Percentiles rank a stretch among this genome's conserved stretches.
phyloP scores from a whole-genome alignment of 768 basidiomycete species.

The Lactarius indigo region DNA sequence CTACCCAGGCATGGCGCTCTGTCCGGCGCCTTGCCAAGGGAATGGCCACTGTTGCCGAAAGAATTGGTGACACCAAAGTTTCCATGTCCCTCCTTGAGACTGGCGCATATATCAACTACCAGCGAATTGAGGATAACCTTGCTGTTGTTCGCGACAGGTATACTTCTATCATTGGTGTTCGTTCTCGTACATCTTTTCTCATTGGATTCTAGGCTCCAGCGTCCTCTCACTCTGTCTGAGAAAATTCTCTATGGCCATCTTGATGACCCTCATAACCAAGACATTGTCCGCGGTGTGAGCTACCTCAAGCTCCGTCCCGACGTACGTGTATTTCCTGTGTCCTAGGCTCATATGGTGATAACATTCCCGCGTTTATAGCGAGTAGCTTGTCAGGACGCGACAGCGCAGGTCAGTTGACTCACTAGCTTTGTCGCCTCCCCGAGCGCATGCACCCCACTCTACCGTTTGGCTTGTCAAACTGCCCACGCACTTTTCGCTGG shows the following conservation, averaged over 20 bases:
- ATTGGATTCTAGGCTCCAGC: slow-evolving; percentile 57
- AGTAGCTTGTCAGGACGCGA: slow-evolving; percentile 89
- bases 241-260: slow-evolving; percentile 98
- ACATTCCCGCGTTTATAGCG: slow-evolving; percentile 45
- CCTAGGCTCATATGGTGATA: slow-evolving; percentile 17
- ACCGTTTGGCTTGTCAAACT: background rate
- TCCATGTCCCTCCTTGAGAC: slow-evolving; percentile 84
- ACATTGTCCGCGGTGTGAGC: slow-evolving; percentile 86
- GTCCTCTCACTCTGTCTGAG: slow-evolving; percentile 90
- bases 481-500: background rate
- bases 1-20: slow-evolving; percentile 26
- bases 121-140: slow-evolving; percentile 97
- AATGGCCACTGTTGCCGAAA: slow-evolving; percentile 72
- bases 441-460: background rate
- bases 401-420: slow-evolving; percentile 52
- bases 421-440: background rate
- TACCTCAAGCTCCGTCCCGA: slow-evolving; percentile 98
- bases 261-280: slow-evolving; percentile 88
- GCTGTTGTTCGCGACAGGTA: slow-evolving; percentile 81
- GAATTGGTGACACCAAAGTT: slow-evolving; percentile 89
- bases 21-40: slow-evolving; percentile 35
- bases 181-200: background rate
- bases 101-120: slow-evolving; percentile 86
- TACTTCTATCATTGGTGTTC: background rate
- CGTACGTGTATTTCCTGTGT: slow-evolving; percentile 48